phyloP scores from a whole-genome alignment of 148 eudicot species.

The Rhododendron williamsianum region DNA sequence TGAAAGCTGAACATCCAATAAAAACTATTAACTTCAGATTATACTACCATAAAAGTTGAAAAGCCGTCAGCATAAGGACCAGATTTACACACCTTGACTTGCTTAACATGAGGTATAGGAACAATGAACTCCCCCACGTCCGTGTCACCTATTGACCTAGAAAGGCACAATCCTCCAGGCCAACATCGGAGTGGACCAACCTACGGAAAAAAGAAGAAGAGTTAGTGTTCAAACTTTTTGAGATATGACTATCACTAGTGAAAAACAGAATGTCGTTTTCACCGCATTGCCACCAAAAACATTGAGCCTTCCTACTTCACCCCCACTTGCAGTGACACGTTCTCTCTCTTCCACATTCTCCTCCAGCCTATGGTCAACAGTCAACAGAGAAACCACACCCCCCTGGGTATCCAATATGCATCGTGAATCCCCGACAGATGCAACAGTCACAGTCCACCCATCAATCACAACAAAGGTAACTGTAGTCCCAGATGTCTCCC shows the following conservation, averaged over 20 bases:
- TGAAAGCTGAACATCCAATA: slow-evolving; percentile 55
- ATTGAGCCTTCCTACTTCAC: slow-evolving; percentile 96
- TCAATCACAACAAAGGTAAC: slow-evolving; percentile 96
- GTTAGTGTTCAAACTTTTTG: neutral
- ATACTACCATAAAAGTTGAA: neutral
- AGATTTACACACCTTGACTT: slow-evolving; percentile 67
- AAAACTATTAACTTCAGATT: neutral
- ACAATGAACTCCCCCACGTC: slow-evolving; percentile 98
- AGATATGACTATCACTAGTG: neutral
- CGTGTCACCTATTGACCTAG: slow-evolving; percentile 95
- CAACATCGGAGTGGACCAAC: slow-evolving; percentile 98
- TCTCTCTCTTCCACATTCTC: slow-evolving; percentile 91
- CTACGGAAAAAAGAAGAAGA: slow-evolving; percentile 25
- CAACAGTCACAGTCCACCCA: slow-evolving; percentile 98
- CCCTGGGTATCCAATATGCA: slow-evolving; percentile 93
- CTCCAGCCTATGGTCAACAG: slow-evolving; percentile 94
- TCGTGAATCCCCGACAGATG: slow-evolving; percentile 99
- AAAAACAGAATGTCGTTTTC: slow-evolving; percentile 2
- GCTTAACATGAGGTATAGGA: slow-evolving; percentile 98
- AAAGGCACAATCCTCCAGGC: slow-evolving; percentile 99
- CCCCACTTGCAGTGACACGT: slow-evolving; percentile 96
- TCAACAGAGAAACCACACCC: slow-evolving; percentile 83
- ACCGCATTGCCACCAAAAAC: slow-evolving; percentile 85
- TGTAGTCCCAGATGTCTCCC: slow-evolving; percentile 95
- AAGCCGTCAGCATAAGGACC: neutral